Conservation (phyloP, 2,329 filamentous ascomycete genomes). For the Chaetomium strumarium region DNA sequence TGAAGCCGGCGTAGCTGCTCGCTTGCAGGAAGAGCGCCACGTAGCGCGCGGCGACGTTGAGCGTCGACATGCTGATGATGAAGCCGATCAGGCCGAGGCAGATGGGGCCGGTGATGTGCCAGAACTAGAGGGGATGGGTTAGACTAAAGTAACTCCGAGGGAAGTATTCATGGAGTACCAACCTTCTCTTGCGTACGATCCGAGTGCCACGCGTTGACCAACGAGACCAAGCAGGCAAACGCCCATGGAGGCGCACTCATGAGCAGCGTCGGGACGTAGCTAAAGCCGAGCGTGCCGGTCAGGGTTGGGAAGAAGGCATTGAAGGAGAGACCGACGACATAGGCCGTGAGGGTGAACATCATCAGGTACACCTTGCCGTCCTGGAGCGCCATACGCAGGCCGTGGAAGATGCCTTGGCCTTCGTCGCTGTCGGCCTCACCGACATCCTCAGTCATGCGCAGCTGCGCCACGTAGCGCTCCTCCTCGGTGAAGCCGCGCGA, state of each 20-base stretch:
- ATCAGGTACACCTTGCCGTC: conserved; percentile 59
- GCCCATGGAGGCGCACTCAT: conserved; percentile 55
- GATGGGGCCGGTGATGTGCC: conserved; percentile 52
- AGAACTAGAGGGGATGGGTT: conserved; percentile 40
- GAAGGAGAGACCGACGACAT: conserved; percentile 52
- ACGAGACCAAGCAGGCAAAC: conserved; percentile 52
- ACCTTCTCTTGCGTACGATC: conserved; percentile 50
- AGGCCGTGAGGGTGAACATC: conserved; percentile 57
- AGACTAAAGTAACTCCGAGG: neutral
- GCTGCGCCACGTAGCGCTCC: conserved; percentile 49
- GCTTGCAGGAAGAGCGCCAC: conserved; percentile 56
- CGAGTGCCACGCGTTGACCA: conserved; percentile 50
- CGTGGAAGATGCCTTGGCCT: conserved; percentile 46
- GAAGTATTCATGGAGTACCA: conserved; percentile 15
- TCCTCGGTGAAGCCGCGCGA: conserved; percentile 53
- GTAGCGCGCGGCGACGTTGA: conserved; percentile 52
- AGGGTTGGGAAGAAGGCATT: conserved; percentile 54
- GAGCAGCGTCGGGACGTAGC: conserved; percentile 46
- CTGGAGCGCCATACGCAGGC: conserved; percentile 53
- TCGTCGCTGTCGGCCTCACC: conserved; percentile 50
- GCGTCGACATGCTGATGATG: conserved; percentile 54
- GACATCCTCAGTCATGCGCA: conserved; percentile 52
- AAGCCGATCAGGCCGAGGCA: conserved; percentile 50
- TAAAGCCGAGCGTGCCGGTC: conserved; percentile 48
- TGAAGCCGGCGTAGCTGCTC: conserved; percentile 50